Base-by-base conservation (phyloP, 1,284 basidiomycete species). In the Lentinula novae-zelandiae region DNA sequence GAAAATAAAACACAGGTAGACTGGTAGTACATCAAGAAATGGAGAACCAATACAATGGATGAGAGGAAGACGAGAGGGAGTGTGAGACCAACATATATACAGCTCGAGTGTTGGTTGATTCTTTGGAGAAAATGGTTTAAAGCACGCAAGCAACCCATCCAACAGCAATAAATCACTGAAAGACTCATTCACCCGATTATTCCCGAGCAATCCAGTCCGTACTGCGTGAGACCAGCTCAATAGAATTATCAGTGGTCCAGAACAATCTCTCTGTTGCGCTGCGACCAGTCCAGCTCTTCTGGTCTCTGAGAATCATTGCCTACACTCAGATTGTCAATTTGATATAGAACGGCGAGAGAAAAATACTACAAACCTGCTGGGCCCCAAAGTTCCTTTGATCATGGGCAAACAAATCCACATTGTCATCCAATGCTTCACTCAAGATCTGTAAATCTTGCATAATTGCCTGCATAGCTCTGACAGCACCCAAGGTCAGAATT, bases 371-470 rank as follows among this genome's bases (percentile, higher is more conserved):
- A 66, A 93, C 92, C 85, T 95, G 93, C 72, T 97, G 95, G 61
- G 94, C 94, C 53, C 93, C 93, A 73, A 93, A 93, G 73, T 96
- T 96, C 60, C 93, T 82, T 69, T 93, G 90, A 73, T 96, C 93
- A 68, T 90, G 85, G 33, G 89, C 93, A 75, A 96, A 96, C 72
- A 92, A 70, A 60, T 94, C 93, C n/a, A 90, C 85, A 67, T 94
- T 91, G 69, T 95, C 90, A 58, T 94, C 92, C 63, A 96, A 74
- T 6, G 93, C 94, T 70, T 96, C 95, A 1, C 87, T 81, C 61
- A 97, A 75, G 7, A 86, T 72, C 71, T 95, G 92, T 69, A 97
- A 79, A 74, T 97, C 95, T 67, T 90, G 85, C 62, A 95, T 73
- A 53, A 95, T 89, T 2, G 89, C 85, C 71, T 92, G 87, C 74